Base-by-base conservation (phyloP, 169 alveolate genomes). In the Plasmodium vivax region DNA sequence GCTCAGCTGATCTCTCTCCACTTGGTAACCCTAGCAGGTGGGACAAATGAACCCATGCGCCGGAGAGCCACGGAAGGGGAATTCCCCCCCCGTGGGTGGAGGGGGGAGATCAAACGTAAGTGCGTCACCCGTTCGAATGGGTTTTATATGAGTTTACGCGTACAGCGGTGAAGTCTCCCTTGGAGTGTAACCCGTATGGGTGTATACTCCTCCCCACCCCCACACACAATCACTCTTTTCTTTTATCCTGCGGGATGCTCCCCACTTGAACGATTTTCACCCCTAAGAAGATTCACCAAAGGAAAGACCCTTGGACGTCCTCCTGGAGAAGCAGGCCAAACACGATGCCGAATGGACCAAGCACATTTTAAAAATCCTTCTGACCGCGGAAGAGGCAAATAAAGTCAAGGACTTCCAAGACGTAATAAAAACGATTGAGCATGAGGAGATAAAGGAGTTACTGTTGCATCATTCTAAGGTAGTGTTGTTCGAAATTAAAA, bases 371-470 rank as follows among this genome's bases (percentile, higher is more conserved):
- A 16, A 73, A 4, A 47, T 62, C 38, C 62, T 85, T 51, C 79
- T 74, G 54, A 10, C 23, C 10, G 45, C 79, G 51, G 85, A 85
- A n/a, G 85, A 85, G 43, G 43, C 12, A 43, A 56, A 85, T 30
- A 74, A 85, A 51, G 12, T 58, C 2, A 73, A 85, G 32, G 80
- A 85, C 27, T n/a, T 74, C 1, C 79, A 54, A 12, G 5, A 85
- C 38, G 16, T 85, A 45, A 41, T 85, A 80, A 85, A 75, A 19
- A 85, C 38, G 23, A 85, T 85, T 7, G 83, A 85, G n/a, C 71
- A 75, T 73, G 85, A 85, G 27, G 93, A 85, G 58, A 85, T 85
- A 32, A 85, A 85, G 62, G 75, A 56, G 43, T 6, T 85, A 45
- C 43, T 85, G 43, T 85, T 14, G 6, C 5, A 36, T 51, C 75